Percentiles rank a stretch among this genome's conserved stretches.
These are phyloP conservation scores for Annulohypoxylon stygium DNA, from an alignment of 495 filamentous ascomycete species.

Conservation along the genomic window DNA sequence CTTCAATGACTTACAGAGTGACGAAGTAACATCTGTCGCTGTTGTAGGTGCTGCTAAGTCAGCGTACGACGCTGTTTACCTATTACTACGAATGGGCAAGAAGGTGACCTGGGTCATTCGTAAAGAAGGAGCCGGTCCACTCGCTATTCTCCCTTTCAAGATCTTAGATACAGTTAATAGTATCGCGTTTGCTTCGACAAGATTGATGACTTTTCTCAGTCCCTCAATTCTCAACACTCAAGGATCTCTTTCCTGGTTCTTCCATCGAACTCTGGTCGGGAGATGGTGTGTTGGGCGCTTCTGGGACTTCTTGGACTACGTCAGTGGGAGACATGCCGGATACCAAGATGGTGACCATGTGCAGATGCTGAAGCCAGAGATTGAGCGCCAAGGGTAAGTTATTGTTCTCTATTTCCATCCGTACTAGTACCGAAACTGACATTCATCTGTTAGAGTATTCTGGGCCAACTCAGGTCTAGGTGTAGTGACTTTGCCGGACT, in stretches of 20 bases:
- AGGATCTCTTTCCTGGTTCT: constrained; percentile 41
- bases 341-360: constrained; percentile 25
- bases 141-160: constrained; percentile 46
- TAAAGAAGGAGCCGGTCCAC: constrained; percentile 75
- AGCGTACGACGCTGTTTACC: constrained; percentile 78
- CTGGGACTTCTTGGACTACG: constrained; percentile 32
- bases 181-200: constrained; percentile 35
- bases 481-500: constrained; percentile 52
- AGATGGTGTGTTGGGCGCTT: constrained; percentile 19
- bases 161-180: constrained; percentile 47
- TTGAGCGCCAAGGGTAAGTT: constrained; percentile 17
- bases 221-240: constrained; percentile 50
- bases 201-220: constrained; percentile 42
- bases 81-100: constrained; percentile 69
- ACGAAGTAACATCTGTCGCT: constrained; percentile 55
- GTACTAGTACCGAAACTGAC: neutral
- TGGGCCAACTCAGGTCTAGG: constrained; percentile 58
- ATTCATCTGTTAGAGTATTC: constrained; percentile 48
- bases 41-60: constrained; percentile 80
- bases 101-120: constrained; percentile 80
- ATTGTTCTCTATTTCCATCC: neutral
- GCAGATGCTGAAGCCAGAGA: constrained; percentile 14
- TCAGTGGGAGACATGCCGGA: constrained; percentile 27
- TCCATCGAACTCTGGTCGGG: constrained; percentile 38
- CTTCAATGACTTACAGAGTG: constrained; percentile 20